Evolutionary conservation across 768 basidiomycete species (phyloP).

Genomic region (Cubamyces sp.): DNA sequence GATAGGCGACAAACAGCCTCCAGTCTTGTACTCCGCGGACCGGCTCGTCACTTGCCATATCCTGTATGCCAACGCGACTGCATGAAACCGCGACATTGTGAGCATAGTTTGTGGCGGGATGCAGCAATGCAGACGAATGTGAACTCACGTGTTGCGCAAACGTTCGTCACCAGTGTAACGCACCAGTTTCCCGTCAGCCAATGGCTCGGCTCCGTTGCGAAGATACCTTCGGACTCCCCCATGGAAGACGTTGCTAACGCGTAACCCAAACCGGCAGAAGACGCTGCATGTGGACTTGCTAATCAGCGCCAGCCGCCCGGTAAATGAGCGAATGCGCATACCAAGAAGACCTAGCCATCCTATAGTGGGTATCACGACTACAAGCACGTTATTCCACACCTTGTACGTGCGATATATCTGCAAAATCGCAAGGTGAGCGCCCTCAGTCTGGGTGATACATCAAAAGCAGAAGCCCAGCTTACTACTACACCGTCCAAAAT

Average conservation of each 20-base stretch:
- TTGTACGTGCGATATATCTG: constrained; percentile 32
- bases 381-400: constrained; percentile 37
- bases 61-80: constrained; percentile 13
- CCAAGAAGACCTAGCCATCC: constrained; percentile 36
- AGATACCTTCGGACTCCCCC: constrained; percentile 27
- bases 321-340: constrained; percentile 13
- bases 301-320: no score
- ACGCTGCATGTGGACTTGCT: background rate
- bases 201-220: constrained; percentile 27
- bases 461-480: background rate
- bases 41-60: constrained; percentile 11
- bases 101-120: no score
- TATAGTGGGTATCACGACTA: constrained; percentile 35
- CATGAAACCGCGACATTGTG: no score
- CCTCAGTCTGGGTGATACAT: background rate
- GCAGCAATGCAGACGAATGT: no score
- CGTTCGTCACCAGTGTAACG: constrained; percentile 11
- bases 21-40: constrained; percentile 6
- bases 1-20: constrained; percentile 10
- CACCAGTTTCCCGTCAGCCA: constrained; percentile 37
- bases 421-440: background rate
- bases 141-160: constrained; percentile 11
- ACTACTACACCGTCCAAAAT: constrained; percentile 31
- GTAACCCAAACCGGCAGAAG: constrained; percentile 19
- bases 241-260: constrained; percentile 26